These are phyloP conservation scores for Amborella trichopoda DNA, from an alignment of 164 flowering plant genomes.

Conservation along the genomic window DNA sequence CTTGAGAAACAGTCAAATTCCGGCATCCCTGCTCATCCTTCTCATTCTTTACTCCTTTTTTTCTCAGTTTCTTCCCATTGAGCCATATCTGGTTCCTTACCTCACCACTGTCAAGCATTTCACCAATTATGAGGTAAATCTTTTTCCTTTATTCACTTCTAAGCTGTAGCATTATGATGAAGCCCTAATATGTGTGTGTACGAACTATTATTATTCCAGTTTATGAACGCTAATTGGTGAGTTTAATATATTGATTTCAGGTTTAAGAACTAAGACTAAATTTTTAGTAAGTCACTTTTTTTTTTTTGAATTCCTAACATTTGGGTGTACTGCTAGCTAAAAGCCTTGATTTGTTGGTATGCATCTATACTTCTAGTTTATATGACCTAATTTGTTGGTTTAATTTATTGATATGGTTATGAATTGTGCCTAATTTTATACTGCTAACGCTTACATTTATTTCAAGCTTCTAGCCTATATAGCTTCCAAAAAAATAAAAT, in stretches of 20 bases:
- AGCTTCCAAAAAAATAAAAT: too few relatives aligned
- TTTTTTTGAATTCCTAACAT: background rate
- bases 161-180: background rate
- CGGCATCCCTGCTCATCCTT: slow-evolving; percentile 1
- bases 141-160: background rate
- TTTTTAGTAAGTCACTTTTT: background rate
- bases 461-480: too few relatives aligned
- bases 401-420: too few relatives aligned
- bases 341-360: too few relatives aligned
- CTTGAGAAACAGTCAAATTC: background rate
- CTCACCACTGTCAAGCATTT: slow-evolving; percentile 14
- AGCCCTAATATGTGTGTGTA: background rate
- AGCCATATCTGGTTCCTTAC: slow-evolving; percentile 14
- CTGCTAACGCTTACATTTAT: too few relatives aligned
- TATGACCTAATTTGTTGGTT: too few relatives aligned
- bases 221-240: background rate
- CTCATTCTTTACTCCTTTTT: slow-evolving; percentile 11
- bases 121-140: slow-evolving; percentile 11
- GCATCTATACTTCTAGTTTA: too few relatives aligned
- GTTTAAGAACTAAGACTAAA: background rate
- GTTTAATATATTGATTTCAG: background rate
- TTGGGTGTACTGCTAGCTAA: background rate
- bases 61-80: slow-evolving; percentile 13
- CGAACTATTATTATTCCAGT: background rate
- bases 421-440: too few relatives aligned